phyloP scores from a whole-genome alignment of 257 asterid species.

The Fraxinus excelsior region DNA sequence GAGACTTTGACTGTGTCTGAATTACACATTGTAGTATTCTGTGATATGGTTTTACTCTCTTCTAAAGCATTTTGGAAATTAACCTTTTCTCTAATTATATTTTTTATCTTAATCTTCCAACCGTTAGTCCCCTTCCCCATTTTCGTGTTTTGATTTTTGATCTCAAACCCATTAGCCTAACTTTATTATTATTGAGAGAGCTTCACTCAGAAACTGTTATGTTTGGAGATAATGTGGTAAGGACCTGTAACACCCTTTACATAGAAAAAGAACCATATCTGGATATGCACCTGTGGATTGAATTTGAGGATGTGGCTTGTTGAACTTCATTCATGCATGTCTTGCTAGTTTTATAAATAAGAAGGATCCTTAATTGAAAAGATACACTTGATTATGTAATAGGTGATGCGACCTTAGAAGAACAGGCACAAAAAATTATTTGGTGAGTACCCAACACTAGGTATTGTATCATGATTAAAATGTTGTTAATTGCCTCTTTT shows the following conservation, averaged over 20 bases:
- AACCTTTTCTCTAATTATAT: neutral
- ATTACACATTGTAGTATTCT: neutral
- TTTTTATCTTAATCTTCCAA: neutral
- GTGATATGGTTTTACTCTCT: constrained; percentile 9
- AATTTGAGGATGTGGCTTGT: constrained; percentile 19
- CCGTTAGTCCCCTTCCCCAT: neutral
- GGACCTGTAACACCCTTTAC: constrained; percentile 12
- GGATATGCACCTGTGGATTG: constrained; percentile 6
- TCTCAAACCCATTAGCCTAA: neutral
- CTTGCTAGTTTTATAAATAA: neutral
- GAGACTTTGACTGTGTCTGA: neutral
- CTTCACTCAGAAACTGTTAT: constrained; percentile 5
- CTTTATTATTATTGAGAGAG: neutral
- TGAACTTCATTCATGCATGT: constrained; percentile 9
- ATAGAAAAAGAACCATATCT: constrained; percentile 6
- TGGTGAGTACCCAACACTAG: neutral
- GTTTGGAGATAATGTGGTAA: constrained; percentile 13
- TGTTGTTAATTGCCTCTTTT: neutral
- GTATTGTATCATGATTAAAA: neutral
- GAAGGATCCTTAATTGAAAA: neutral
- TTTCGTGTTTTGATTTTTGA: constrained; percentile 15
- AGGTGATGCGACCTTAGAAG: neutral
- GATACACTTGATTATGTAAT: neutral
- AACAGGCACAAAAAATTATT: neutral
- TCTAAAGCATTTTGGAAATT: neutral